Conservation (phyloP, 306 rosid species). For the Trichosanthes truncata region DNA sequence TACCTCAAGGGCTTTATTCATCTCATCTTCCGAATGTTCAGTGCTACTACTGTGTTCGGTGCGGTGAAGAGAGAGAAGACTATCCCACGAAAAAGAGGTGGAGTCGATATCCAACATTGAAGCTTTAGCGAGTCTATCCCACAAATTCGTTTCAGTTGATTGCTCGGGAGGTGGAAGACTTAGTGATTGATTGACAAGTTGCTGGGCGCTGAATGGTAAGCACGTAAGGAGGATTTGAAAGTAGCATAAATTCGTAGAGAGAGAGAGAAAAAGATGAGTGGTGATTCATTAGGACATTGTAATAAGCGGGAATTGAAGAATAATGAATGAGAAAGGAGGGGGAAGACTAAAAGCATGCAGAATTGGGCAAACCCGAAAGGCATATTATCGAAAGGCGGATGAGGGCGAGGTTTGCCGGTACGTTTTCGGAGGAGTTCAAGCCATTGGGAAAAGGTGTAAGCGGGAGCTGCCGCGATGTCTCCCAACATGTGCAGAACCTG, state of each 20-base stretch:
- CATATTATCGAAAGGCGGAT: slow-evolving; percentile 28
- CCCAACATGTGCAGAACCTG: slow-evolving; percentile 88
- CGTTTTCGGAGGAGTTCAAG: slow-evolving; percentile 87
- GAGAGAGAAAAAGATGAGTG: no score
- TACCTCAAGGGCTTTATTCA: slow-evolving; percentile 80
- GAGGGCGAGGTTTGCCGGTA: slow-evolving; percentile 35
- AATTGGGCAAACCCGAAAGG: slow-evolving; percentile 37
- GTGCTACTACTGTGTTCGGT: slow-evolving; percentile 63
- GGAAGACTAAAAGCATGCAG: not conserved
- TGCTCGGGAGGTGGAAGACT: slow-evolving; percentile 29
- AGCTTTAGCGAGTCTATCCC: slow-evolving; percentile 93
- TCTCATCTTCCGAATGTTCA: slow-evolving; percentile 80
- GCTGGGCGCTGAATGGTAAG: slow-evolving; percentile 42
- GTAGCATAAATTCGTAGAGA: no score
- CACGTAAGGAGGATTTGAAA: not conserved
- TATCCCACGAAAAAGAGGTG: slow-evolving; percentile 63
- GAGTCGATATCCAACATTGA: slow-evolving; percentile 67
- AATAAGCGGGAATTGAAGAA: no score
- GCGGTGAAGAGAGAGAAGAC: slow-evolving; percentile 72
- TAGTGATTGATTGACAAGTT: slow-evolving; percentile 24
- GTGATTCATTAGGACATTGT: no score
- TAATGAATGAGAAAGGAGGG: not conserved
- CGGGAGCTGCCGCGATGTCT: slow-evolving; percentile 73
- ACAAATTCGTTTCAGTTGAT: slow-evolving; percentile 55
- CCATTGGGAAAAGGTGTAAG: slow-evolving; percentile 80